Evolutionary conservation across 1,139 yeast species (phyloP), one percentile per base, ranked within the genome.

Genomic region (Nakaseomyces delphensis): DNA sequence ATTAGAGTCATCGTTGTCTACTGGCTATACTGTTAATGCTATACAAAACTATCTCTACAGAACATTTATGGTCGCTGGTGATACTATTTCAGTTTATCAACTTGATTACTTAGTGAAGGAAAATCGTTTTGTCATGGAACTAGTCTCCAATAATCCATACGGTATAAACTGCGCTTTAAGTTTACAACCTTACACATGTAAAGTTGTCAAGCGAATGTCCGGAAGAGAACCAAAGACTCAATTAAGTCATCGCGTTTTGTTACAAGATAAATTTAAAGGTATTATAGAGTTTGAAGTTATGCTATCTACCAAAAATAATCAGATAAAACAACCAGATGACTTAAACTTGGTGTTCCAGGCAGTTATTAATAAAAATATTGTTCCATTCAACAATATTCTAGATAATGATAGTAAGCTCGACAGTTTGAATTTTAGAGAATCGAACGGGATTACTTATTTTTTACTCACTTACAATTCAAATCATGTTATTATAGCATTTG

Each of bases 91-190:
- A 30, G 43, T 53, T 4, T 53, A 45, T 38, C 45, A 50, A 36
- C 36, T 59, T n/a, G 52, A 48, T 18, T 59, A 57, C 43, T 48
- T 51, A 14, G 53, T 55, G 4, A 54, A 57, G 36, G 59, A 55
- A 24, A 49, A 56, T 33, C 39, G 49, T 2, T 59, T 59, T 37
- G 46, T 38, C 6, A 41, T 59, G 1, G 32, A 30, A n/a, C 14
- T 32, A 7, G 35, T 42, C 2, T 56, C 60, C 7, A 50, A 50
- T 32, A 28, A 38, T 3, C 16, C 49, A 3, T 11, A 4, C 8
- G 37, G 37, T 7, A 16, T 31, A 10, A 31, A 3, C 23, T 18
- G 23, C 13, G 35, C 15, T 11, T 16, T 31, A 14, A 19, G 23
- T 10, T 3, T 16, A 16, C 21, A 31, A 11, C 35, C 35, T 4